These are phyloP conservation scores for Cystofilobasidium macerans DNA, from an alignment of 768 basidiomycete species.

Conservation along the genomic window DNA sequence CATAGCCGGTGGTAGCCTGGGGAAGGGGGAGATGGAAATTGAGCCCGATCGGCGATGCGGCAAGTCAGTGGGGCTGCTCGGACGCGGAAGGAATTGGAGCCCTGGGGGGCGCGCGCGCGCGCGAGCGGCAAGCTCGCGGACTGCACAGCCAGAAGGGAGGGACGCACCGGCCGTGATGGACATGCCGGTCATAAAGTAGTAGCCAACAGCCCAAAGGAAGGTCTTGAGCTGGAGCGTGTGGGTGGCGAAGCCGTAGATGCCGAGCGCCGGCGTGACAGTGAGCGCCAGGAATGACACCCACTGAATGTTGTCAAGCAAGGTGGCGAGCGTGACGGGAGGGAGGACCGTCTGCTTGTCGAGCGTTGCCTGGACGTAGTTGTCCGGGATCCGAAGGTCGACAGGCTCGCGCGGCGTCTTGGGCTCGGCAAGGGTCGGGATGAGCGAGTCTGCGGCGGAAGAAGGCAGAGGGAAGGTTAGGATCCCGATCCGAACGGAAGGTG, in stretches of 20 bases:
- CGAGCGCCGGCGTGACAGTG: conserved; percentile 59
- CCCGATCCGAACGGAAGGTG: neutral
- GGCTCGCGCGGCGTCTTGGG: conserved; percentile 17
- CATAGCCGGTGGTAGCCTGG: conserved; percentile 89
- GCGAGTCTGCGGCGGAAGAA: neutral
- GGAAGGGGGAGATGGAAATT: neutral
- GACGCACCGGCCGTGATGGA: conserved; percentile 44
- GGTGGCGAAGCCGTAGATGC: conserved; percentile 59
- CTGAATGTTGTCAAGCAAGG: conserved; percentile 49
- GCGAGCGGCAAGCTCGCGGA: too few species aligned
- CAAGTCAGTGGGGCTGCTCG: too few species aligned
- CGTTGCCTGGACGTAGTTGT: conserved; percentile 71
- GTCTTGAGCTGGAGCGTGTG: conserved; percentile 60
- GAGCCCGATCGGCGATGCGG: too few species aligned
- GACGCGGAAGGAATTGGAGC: too few species aligned
- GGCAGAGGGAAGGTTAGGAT: neutral
- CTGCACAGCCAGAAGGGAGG: too few species aligned
- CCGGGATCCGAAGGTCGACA: conserved; percentile 46
- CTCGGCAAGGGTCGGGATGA: conserved; percentile 12
- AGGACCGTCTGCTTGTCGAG: conserved; percentile 56
- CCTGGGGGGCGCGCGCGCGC: too few species aligned
- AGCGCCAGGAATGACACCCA: conserved; percentile 68
- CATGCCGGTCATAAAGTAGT: conserved; percentile 77
- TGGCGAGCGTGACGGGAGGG: conserved; percentile 56
- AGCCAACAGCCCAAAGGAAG: conserved; percentile 51